phyloP scores from a whole-genome alignment of 1,284 basidiomycete genomes.

The Ceratobasidium sp. region DNA sequence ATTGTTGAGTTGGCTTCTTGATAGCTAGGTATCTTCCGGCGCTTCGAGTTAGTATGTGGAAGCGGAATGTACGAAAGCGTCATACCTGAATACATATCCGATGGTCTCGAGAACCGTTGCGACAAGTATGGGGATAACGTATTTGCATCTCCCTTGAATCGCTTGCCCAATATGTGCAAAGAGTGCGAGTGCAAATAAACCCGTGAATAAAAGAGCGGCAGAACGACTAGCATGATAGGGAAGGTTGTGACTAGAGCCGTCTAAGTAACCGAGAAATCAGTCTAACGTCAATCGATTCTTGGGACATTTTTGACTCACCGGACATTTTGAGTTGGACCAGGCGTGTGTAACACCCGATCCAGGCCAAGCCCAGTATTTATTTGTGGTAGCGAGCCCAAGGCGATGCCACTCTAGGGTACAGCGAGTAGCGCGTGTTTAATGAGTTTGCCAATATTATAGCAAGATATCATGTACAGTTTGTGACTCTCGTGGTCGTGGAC shows the following conservation, averaged over 20 bases:
- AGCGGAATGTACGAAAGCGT: not conserved
- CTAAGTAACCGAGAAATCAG: not conserved
- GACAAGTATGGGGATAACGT: slow-evolving; percentile 37
- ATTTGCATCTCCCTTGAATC: slow-evolving; percentile 20
- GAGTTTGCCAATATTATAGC: not conserved
- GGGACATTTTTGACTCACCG: not conserved
- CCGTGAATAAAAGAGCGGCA: slow-evolving; percentile 31
- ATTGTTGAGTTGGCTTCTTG: slow-evolving; percentile 18
- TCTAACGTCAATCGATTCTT: not conserved
- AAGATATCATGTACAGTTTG: not conserved
- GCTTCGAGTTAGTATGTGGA: not conserved
- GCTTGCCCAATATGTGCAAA: slow-evolving; percentile 25
- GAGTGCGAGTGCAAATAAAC: slow-evolving; percentile 26
- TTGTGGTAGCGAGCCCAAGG: not conserved
- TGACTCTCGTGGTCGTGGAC: not conserved
- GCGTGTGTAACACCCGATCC: not conserved
- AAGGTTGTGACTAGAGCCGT: slow-evolving; percentile 11
- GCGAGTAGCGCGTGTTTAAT: not conserved
- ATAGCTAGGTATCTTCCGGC: slow-evolving; percentile 25
- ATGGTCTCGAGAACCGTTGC: slow-evolving; percentile 22
- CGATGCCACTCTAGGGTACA: not conserved
- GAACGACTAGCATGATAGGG: slow-evolving; percentile 23
- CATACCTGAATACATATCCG: slow-evolving; percentile 31
- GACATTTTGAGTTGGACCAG: slow-evolving; percentile 6
- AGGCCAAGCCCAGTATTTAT: slow-evolving; percentile 24